These are phyloP conservation scores for Spergularia marina DNA, from an alignment of 148 eudicot species.

Conservation along the genomic window DNA sequence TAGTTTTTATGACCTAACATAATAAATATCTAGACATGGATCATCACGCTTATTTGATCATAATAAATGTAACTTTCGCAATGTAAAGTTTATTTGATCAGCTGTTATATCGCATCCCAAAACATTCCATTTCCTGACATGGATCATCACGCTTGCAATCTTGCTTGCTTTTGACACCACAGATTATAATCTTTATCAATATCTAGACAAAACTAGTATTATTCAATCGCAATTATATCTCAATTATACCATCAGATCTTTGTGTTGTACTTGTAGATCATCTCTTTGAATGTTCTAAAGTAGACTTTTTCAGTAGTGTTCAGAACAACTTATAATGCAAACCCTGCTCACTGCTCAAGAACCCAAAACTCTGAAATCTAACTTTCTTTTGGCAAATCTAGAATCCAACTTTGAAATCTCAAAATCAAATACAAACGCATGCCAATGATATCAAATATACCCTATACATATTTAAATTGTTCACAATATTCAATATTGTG, in stretches of 20 bases:
- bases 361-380: background rate
- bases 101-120: background rate
- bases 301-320: no score
- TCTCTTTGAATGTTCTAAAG: no score
- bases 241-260: no score
- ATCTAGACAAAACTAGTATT: background rate
- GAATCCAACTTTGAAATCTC: background rate
- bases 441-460: background rate
- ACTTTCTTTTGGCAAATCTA: background rate
- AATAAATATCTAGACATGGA: background rate
- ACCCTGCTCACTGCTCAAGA: no score
- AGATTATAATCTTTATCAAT: background rate
- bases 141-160: background rate
- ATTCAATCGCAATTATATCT: no score
- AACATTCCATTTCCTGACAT: background rate
- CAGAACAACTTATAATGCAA: no score
- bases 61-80: slow-evolving; percentile 2
- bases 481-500: background rate
- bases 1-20: background rate
- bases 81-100: slow-evolving; percentile 13
- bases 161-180: no score
- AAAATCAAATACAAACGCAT: background rate
- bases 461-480: background rate
- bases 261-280: no score
- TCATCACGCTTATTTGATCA: no score